Conservation (phyloP, 352 stramenopile species). For the Phytophthora macrochlamydospora region DNA sequence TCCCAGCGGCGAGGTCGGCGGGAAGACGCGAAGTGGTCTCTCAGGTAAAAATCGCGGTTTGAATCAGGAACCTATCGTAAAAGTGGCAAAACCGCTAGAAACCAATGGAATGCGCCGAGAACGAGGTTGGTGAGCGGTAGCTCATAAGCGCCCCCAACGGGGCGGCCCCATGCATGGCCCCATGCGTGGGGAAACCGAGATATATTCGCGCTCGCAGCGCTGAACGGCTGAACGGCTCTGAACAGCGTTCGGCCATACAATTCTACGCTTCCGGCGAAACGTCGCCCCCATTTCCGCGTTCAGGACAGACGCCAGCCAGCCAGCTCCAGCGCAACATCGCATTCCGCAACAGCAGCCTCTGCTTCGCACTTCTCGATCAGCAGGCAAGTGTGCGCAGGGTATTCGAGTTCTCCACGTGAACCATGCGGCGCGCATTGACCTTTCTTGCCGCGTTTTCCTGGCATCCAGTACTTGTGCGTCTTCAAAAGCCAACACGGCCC, state of each 20-base stretch:
- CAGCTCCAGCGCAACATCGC: not conserved
- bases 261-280: not conserved
- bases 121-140: no score
- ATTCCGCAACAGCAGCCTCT: not conserved
- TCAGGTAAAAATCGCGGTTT: no score
- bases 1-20: not conserved
- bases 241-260: not conserved
- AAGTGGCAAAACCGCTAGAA: no score
- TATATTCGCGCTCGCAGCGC: not conserved
- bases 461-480: slow-evolving; percentile 4
- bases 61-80: no score
- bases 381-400: not conserved
- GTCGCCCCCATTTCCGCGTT: not conserved
- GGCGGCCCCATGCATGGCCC: no score
- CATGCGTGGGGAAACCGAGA: no score
- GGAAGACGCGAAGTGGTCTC: no score
- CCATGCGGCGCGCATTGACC: slow-evolving; percentile 16
- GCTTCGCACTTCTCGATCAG: not conserved
- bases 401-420: slow-evolving; percentile 9
- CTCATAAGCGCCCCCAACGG: no score
- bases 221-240: not conserved
- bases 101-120: no score
- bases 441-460: slow-evolving; percentile 6
- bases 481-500: slow-evolving; percentile 1
- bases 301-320: not conserved